A percentile compares a stretch with the other conserved stretches of the same genome.
phyloP scores from a whole-genome alignment of 2,329 filamentous ascomycete genomes.

The Orbilia javanica region DNA sequence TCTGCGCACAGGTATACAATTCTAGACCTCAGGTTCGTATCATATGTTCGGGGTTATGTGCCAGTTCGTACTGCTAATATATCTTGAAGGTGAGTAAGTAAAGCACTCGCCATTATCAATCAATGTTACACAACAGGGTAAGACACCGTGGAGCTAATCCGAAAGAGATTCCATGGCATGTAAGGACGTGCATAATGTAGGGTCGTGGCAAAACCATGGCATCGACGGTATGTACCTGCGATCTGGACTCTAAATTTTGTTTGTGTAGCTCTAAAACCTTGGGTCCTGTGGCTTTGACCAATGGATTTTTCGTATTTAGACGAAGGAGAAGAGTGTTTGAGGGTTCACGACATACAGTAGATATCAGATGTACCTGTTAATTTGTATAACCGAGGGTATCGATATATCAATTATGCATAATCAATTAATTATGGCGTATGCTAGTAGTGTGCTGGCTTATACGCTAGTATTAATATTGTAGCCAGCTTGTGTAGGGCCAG shows the following conservation, averaged over 20 bases:
- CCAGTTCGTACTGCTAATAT: neutral
- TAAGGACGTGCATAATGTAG: neutral
- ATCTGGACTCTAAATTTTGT: neutral
- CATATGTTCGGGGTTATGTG: neutral
- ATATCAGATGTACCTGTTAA: neutral
- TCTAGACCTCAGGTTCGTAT: neutral
- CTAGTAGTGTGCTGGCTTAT: too few relatives aligned
- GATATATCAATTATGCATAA: too few relatives aligned
- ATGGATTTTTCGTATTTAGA: neutral
- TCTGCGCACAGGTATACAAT: too few relatives aligned
- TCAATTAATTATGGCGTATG: too few relatives aligned
- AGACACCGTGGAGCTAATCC: neutral
- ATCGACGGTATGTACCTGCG: neutral
- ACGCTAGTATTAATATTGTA: too few relatives aligned
- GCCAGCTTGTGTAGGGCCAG: too few relatives aligned
- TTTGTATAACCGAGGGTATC: too few relatives aligned
- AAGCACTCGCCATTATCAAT: neutral
- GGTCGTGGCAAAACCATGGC: neutral
- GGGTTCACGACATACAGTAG: neutral
- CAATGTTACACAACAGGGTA: conserved; percentile 2
- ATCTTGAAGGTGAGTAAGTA: neutral
- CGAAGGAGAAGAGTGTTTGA: neutral
- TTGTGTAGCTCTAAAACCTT: neutral
- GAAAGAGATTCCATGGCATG: neutral
- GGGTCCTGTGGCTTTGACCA: neutral